A percentile compares a stretch with the other conserved stretches of the same genome.
Evolutionary conservation across 2,329 filamentous ascomycete species (phyloP).

Genomic region (Zelopaecilomyces penicillatus): DNA sequence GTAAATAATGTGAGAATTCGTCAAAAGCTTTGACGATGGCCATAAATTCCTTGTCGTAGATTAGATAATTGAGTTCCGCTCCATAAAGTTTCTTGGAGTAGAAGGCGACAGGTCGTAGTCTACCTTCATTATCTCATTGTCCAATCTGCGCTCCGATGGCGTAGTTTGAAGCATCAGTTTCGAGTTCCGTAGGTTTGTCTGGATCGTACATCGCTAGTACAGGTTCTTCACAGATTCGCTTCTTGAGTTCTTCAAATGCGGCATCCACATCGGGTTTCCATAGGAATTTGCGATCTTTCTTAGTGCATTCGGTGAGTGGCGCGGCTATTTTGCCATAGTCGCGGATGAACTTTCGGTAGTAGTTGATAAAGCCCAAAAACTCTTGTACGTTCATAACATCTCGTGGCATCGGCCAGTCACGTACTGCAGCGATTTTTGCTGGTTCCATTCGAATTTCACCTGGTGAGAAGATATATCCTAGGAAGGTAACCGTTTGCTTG

Average conservation of each 20-base stretch:
- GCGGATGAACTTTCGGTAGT: slow-evolving; percentile 1
- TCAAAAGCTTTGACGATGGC: too few relatives aligned
- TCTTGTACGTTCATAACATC: slow-evolving; percentile 10
- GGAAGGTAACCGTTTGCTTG: slow-evolving; percentile 7
- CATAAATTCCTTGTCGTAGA: too few relatives aligned
- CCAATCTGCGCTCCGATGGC: too few relatives aligned
- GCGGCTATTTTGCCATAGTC: slow-evolving; percentile 1
- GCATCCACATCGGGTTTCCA: background rate
- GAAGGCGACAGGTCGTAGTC: too few relatives aligned
- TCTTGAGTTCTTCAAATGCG: slow-evolving; percentile 6
- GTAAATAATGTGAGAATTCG: too few relatives aligned
- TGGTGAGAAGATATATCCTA: slow-evolving; percentile 7
- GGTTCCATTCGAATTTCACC: slow-evolving; percentile 10
- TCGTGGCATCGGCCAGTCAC: background rate
- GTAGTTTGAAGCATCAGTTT: too few relatives aligned
- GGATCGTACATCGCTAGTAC: too few relatives aligned
- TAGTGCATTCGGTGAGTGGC: slow-evolving; percentile 4
- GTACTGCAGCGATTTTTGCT: slow-evolving; percentile 9
- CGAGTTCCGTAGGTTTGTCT: too few relatives aligned
- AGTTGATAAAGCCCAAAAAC: slow-evolving; percentile 10
- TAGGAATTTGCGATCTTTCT: slow-evolving; percentile 5
- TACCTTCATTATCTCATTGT: too few relatives aligned
- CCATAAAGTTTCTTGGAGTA: too few relatives aligned
- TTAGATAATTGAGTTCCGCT: too few relatives aligned
- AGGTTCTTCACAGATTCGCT: too few relatives aligned